Conservation (phyloP, 257 asterid genomes). For the Gynochthodes officinalis region DNA sequence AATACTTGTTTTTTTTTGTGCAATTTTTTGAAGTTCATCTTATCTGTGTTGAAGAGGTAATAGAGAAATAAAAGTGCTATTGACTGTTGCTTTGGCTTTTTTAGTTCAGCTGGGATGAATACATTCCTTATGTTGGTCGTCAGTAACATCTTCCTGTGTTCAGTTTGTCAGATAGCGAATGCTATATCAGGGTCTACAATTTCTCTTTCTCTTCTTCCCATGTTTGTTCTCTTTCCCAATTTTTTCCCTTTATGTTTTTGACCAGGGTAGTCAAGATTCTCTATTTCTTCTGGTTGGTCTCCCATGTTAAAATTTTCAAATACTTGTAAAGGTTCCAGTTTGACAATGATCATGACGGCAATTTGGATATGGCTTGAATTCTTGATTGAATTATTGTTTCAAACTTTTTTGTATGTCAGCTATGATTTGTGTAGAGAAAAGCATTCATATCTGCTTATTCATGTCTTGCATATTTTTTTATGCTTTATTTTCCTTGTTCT, state of each 20-base stretch:
- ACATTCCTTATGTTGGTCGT: background rate
- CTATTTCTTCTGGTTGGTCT: background rate
- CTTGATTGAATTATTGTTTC: background rate
- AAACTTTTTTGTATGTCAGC: background rate
- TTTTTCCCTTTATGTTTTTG: background rate
- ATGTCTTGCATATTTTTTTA: background rate
- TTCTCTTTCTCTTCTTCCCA: background rate
- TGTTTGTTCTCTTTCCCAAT: background rate
- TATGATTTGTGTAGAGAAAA: background rate
- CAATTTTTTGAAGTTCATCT: conserved; percentile 3
- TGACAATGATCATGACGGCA: no score
- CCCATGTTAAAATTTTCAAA: background rate
- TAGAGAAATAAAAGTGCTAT: background rate
- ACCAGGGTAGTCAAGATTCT: background rate
- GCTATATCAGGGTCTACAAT: background rate
- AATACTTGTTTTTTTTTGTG: background rate
- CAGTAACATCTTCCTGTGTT: background rate
- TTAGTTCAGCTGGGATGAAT: background rate
- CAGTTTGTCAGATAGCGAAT: conserved; percentile 4
- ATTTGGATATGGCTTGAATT: background rate
- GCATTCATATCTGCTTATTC: background rate
- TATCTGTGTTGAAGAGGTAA: background rate
- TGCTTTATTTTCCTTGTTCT: background rate
- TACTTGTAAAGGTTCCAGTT: background rate
- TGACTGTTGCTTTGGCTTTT: background rate